phyloP scores from a whole-genome alignment of 2,329 filamentous ascomycete species.

The Fusarium poae region DNA sequence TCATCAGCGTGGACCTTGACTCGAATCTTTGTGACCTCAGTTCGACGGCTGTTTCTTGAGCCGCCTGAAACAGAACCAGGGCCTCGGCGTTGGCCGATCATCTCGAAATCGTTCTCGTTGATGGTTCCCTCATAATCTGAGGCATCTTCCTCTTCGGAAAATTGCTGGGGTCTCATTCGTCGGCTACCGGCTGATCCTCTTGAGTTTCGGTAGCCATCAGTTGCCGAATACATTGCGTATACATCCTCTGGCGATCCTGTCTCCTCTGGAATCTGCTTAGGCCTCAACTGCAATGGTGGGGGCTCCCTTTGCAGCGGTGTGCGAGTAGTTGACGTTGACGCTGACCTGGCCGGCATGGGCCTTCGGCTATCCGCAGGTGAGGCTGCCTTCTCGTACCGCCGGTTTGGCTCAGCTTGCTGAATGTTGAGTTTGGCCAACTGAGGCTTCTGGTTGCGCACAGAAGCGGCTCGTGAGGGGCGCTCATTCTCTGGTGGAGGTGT shows the following conservation, averaged over 20 bases:
- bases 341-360: conserved; percentile 55
- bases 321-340: conserved; percentile 61
- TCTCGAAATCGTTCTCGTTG: conserved; percentile 84
- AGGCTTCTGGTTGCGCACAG: conserved; percentile 72
- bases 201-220: conserved; percentile 54
- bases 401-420: conserved; percentile 63
- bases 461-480: conserved; percentile 70
- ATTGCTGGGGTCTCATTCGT: conserved; percentile 65
- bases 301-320: conserved; percentile 59
- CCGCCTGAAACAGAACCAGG: conserved; percentile 60
- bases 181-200: conserved; percentile 52
- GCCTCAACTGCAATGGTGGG: conserved; percentile 49
- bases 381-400: conserved; percentile 67
- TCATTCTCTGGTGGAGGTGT: conserved; percentile 96
- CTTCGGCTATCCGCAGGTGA: conserved; percentile 59
- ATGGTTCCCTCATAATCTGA: conserved; percentile 75
- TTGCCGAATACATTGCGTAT: conserved; percentile 71
- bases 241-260: conserved; percentile 75
- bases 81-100: conserved; percentile 69
- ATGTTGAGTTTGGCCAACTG: conserved; percentile 74
- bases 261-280: conserved; percentile 60
- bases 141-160: conserved; percentile 86
- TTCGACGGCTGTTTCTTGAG: conserved; percentile 69
- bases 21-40: conserved; percentile 81
- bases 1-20: conserved; percentile 95